phyloP scores from a whole-genome alignment of 108 stramenopile species.

The Cyclotella atomus region DNA sequence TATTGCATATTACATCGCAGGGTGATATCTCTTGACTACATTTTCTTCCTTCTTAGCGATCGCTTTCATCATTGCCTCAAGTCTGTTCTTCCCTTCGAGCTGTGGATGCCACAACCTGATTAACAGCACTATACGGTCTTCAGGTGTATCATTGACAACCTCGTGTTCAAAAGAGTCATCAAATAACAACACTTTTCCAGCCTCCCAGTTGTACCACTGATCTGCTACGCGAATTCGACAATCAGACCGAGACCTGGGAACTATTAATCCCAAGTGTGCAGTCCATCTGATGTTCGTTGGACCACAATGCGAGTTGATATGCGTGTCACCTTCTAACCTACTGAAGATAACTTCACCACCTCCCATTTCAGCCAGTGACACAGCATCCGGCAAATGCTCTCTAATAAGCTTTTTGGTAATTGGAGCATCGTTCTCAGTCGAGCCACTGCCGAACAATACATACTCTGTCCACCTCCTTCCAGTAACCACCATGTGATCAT shows the following conservation, averaged over 20 bases:
- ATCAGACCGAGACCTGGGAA: conserved; percentile 46
- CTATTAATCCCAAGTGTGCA: conserved; percentile 74
- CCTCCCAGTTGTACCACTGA: conserved; percentile 67
- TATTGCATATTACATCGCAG: not conserved
- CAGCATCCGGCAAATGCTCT: conserved; percentile 61
- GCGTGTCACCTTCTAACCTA: conserved; percentile 60
- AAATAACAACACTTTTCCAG: conserved; percentile 77
- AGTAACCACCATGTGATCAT: conserved; percentile 69
- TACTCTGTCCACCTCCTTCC: conserved; percentile 74
- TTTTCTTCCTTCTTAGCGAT: conserved; percentile 29
- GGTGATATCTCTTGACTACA: conserved; percentile 42
- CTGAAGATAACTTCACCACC: conserved; percentile 88
- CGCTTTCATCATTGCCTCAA: conserved; percentile 22
- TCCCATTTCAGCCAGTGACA: conserved; percentile 62
- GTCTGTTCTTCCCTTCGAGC: not conserved
- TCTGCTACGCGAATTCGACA: conserved; percentile 71
- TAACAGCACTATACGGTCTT: conserved; percentile 68
- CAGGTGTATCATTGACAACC: conserved; percentile 65
- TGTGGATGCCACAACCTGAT: conserved; percentile 80
- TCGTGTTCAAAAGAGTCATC: conserved; percentile 90
- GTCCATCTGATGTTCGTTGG: conserved; percentile 80
- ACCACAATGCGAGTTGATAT: conserved; percentile 72
- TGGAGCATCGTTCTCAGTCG: conserved; percentile 46
- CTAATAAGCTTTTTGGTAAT: conserved; percentile 53
- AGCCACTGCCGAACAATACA: conserved; percentile 81